Base-by-base conservation (phyloP, 768 basidiomycete species). In the Rhizopogon roseolus region DNA sequence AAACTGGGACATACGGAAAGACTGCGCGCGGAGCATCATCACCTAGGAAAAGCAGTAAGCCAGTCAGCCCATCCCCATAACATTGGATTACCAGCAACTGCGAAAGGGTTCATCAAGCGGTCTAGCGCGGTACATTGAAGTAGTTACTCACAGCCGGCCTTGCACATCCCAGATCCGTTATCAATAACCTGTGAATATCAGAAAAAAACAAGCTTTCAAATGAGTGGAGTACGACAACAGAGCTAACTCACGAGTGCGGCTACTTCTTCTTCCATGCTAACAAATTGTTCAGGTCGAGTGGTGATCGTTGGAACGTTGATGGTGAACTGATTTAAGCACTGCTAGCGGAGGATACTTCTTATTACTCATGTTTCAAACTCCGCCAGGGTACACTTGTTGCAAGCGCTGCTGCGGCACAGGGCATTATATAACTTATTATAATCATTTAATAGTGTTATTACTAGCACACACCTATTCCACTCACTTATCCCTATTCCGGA, bases 101-200 rank as follows among this genome's bases (percentile, higher is more conserved):
- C 54, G 41, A 60, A 50, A 44, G 43, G 19, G 52, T 45, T 57
- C 36, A 53, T 63, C 45, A 66, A 65, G 66, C 16, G 65, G 60
- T 44, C 41, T 29, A 34, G 22, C 25, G 37, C 19, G 38, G 14
- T 34, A 38, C 48, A 57, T 46, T 57, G 49, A 50, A 29, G 34
- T 13, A 27, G 53, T 53, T 62, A 86, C 88, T 64, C 71, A 92
- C 90, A 93, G 76, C 97, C 96, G 84, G 96, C 96, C 80, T 98
- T 98, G 88, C 95, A 98, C 95, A 98, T 98, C 75, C 95, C 96
- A 68, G 95, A 98, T 68, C 92, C 93, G 73, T 91, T 91, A 74
- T 93, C 88, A 70, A 90, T 88, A 73, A 91, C 89, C 88, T 89
- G 48, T 14, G 1, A 13, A 60, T 16, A 29, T 45, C 22, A 28